A percentile compares a stretch with the other conserved stretches of the same genome.
Evolutionary conservation across 192 early-diverging fungal species (phyloP).

Genomic region (Chytriomyces confervae): DNA sequence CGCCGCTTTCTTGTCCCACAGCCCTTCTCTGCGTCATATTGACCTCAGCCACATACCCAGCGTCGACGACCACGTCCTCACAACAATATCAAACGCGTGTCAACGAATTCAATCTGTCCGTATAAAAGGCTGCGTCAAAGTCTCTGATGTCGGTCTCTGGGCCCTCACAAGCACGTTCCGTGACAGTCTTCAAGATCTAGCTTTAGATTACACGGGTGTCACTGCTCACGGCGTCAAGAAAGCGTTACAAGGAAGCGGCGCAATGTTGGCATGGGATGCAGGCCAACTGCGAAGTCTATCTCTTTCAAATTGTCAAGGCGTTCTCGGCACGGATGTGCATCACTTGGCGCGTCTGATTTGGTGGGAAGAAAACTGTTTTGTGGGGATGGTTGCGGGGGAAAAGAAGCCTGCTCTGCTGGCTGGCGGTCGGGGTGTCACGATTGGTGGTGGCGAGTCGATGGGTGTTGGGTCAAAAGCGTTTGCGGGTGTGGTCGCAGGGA

Average conservation of each 20-base stretch:
- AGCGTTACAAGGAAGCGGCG: not conserved
- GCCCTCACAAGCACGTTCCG: not conserved
- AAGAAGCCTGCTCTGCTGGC: not conserved
- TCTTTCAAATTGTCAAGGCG: slow-evolving; percentile 23
- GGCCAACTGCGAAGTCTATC: not conserved
- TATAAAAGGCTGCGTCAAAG: not conserved
- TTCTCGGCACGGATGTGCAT: slow-evolving; percentile 26
- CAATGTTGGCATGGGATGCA: not conserved
- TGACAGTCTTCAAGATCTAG: not conserved
- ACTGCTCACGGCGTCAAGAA: slow-evolving; percentile 13
- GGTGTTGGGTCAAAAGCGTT: not conserved
- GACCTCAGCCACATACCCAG: slow-evolving; percentile 22
- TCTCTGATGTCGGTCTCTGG: slow-evolving; percentile 5
- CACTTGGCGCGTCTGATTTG: slow-evolving; percentile 15
- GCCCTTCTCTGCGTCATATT: not conserved
- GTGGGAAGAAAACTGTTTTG: slow-evolving; percentile 22
- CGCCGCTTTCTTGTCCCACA: slow-evolving; percentile 13
- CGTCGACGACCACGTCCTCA: slow-evolving; percentile 15
- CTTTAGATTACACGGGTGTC: slow-evolving; percentile 18
- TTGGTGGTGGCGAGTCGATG: not conserved
- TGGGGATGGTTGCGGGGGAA: not conserved
- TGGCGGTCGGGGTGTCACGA: not conserved
- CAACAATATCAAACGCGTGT: not conserved
- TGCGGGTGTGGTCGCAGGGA: not conserved
- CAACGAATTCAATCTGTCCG: not conserved